Base-by-base conservation (phyloP, 1,284 basidiomycete genomes). In the Ceraceosorus guamensis region DNA sequence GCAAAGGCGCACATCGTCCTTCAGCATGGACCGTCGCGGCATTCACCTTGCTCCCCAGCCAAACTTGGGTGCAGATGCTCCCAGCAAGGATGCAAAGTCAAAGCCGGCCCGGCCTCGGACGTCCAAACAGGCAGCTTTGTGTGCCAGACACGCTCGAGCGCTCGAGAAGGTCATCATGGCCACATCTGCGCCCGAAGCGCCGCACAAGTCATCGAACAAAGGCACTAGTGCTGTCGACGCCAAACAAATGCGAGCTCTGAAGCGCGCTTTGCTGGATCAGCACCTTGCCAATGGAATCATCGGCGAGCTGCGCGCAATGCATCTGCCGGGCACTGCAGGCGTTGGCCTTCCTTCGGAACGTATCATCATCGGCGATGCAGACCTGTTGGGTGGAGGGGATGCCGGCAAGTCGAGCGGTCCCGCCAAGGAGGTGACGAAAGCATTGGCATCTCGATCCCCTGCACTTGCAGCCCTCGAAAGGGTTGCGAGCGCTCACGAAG, bases 151-250 rank as follows among this genome's bases (percentile, higher is more conserved):
- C 52, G 68, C 68, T n/a, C 64, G 62, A 50, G 61, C 61, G 3
- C 61, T 70, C 13, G 68, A 70, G 43, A 63, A 68, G 48, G 64
- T 70, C 55, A 68, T 70, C 57, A 70, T 64, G 34, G 67, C 66
- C 7, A 64, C 16, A 41, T 61, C 18, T 52, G 52, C 33, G 47
- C 56, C 30, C 60, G 62, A 45, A 49, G 16, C 33, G 55, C 8
- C 37, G 30, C 14, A 49, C 44, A 30, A 30, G 31, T 4, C 52
- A 56, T n/a, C 14, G 16, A 37, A 57, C 31, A 5, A 41, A 53
- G 13, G 63, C 54, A 11, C 55, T 55, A 32, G 50, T 62, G 2
- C 53, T 64, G 5, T 57, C 64, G 4, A 50, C 57, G 0, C 51
- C n/a, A 63, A 63, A 4, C 63, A 72, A 55, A 56, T 70, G 6